Evolutionary conservation across 768 basidiomycete genomes (phyloP).

Genomic region (Lactifluus rugatus): DNA sequence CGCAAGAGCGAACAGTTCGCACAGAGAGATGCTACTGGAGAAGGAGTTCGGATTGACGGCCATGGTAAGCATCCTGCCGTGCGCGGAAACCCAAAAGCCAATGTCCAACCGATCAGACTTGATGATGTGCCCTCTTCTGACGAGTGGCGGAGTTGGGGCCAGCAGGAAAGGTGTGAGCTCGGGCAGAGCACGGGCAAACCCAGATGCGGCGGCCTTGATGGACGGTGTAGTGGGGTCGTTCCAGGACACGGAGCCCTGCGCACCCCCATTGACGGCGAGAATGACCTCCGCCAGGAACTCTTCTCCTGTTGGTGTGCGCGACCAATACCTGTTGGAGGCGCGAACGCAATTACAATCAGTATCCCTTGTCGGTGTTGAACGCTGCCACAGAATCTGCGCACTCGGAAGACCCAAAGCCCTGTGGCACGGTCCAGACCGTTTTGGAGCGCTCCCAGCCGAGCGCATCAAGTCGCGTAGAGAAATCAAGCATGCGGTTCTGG

Average conservation of each 20-base stretch:
- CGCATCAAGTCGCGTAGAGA: constrained; percentile 44
- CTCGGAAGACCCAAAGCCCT: constrained; percentile 54
- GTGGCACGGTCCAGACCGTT: constrained; percentile 72
- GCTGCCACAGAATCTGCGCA: constrained; percentile 18
- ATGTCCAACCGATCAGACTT: constrained; percentile 3
- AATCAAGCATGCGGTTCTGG: constrained; percentile 55
- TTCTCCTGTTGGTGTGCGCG: constrained; percentile 51
- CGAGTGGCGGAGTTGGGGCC: too few species aligned
- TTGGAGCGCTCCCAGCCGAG: constrained; percentile 62
- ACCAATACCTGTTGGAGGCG: constrained; percentile 26
- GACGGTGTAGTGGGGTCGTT: constrained; percentile 33
- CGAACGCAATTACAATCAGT: not conserved
- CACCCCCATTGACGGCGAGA: constrained; percentile 64
- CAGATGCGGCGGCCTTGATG: constrained; percentile 30
- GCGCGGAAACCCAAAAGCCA: constrained; percentile 5
- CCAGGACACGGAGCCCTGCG: constrained; percentile 37
- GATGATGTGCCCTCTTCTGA: not conserved
- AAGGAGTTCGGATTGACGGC: constrained; percentile 13
- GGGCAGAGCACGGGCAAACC: constrained; percentile 27
- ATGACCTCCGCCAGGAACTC: constrained; percentile 61
- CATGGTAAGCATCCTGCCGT: not conserved
- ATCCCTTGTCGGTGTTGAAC: not conserved
- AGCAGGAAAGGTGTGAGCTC: constrained; percentile 3
- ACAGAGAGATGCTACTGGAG: not conserved
- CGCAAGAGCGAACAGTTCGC: not conserved